phyloP scores from a whole-genome alignment of 352 stramenopile genomes.

The Pythium coloratum region DNA sequence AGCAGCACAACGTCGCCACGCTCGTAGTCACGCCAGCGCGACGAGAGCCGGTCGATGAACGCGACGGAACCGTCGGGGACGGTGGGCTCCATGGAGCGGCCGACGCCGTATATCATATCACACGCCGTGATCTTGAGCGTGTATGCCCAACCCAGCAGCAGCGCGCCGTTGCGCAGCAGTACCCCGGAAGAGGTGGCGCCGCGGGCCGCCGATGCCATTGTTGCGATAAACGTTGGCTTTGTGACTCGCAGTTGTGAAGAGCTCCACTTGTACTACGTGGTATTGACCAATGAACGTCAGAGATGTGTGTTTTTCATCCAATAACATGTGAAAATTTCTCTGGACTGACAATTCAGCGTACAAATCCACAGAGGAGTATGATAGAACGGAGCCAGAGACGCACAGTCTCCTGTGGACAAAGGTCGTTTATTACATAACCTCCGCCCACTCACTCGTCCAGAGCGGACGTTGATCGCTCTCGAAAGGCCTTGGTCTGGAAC shows the following conservation, averaged over 20 bases:
- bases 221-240: neutral
- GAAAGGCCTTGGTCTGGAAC: constrained; percentile 49
- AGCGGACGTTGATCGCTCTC: constrained; percentile 30
- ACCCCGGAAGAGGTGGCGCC: constrained; percentile 8
- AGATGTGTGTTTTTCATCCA: no score
- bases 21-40: constrained; percentile 59
- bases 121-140: constrained; percentile 66
- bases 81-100: constrained; percentile 80
- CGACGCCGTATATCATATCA: constrained; percentile 85
- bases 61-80: constrained; percentile 83
- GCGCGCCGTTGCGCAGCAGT: constrained; percentile 48
- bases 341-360: no score
- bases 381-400: no score
- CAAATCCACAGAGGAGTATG: no score
- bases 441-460: neutral
- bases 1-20: constrained; percentile 84
- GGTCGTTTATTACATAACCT: neutral
- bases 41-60: constrained; percentile 77
- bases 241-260: no score
- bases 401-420: neutral
- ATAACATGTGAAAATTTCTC: no score
- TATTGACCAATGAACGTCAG: no score
- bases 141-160: constrained; percentile 61
- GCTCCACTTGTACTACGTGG: no score
- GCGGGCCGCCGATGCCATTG: neutral